phyloP scores from a whole-genome alignment of 2,329 filamentous ascomycete species.

The Keithomyces neogunnii region DNA sequence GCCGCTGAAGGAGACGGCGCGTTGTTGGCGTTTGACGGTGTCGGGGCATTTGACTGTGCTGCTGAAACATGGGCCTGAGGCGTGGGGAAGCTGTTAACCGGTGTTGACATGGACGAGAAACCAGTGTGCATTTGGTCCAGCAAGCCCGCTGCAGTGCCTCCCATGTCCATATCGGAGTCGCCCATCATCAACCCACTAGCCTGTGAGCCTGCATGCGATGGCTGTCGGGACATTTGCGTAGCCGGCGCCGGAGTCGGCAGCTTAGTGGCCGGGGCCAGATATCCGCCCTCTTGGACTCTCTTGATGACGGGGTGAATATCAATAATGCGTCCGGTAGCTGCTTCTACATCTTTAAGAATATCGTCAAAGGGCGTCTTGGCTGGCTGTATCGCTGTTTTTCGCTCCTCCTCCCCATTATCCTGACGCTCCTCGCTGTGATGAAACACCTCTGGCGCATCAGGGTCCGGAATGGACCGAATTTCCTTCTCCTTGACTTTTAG shows the following conservation, averaged over 20 bases:
- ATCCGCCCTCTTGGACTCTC: constrained; percentile 71
- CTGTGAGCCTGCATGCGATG: constrained; percentile 47
- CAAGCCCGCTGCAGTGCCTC: constrained; percentile 53
- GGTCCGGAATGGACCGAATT: constrained; percentile 57
- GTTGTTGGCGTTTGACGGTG: constrained; percentile 40
- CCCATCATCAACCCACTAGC: constrained; percentile 46
- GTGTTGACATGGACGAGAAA: constrained; percentile 51
- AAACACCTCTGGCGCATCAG: constrained; percentile 51
- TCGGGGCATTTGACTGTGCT: constrained; percentile 46
- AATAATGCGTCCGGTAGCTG: constrained; percentile 58
- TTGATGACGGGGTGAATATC: constrained; percentile 55
- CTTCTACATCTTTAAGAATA: constrained; percentile 68
- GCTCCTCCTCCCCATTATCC: constrained; percentile 41
- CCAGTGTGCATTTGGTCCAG: constrained; percentile 61
- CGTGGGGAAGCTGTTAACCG: constrained; percentile 50
- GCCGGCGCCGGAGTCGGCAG: constrained; percentile 19
- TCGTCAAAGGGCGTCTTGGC: constrained; percentile 54
- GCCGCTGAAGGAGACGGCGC: constrained; percentile 33
- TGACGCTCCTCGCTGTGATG: constrained; percentile 49
- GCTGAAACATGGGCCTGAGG: constrained; percentile 52
- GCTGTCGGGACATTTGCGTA: constrained; percentile 40
- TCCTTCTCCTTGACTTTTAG: constrained; percentile 69
- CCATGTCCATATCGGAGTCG: constrained; percentile 59
- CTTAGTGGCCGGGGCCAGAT: constrained; percentile 50
- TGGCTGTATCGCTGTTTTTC: constrained; percentile 24